Percentiles rank a stretch among this genome's conserved stretches.
These are phyloP conservation scores for Phytophthora nicotianae DNA, from an alignment of 352 stramenopile species.

Conservation along the genomic window DNA sequence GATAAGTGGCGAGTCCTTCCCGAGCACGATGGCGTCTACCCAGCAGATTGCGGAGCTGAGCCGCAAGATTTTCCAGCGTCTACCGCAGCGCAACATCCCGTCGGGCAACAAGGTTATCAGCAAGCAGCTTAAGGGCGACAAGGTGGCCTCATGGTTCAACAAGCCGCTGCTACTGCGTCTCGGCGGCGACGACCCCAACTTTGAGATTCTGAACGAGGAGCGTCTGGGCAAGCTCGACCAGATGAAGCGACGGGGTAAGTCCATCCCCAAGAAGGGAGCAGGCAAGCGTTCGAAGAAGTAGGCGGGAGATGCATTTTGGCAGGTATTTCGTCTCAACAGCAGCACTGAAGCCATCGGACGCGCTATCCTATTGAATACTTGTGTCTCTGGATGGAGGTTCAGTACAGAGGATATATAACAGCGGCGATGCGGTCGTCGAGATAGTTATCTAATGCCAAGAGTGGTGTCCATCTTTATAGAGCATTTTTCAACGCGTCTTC, in stretches of 20 bases:
- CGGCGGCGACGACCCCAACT: conserved; percentile 85
- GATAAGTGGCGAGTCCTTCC: conserved; percentile 7
- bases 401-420: neutral
- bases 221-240: conserved; percentile 79
- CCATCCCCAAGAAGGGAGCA: conserved; percentile 87
- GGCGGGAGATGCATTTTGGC: conserved; percentile 4
- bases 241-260: conserved; percentile 89
- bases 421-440: neutral
- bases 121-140: conserved; percentile 89
- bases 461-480: conserved; percentile 15
- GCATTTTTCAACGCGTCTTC: neutral
- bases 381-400: neutral
- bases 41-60: conserved; percentile 79
- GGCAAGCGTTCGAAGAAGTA: conserved; percentile 90
- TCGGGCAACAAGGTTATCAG: conserved; percentile 91
- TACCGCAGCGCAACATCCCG: conserved; percentile 79
- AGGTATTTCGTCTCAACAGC: conserved; percentile 15
- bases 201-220: conserved; percentile 82
- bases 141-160: conserved; percentile 87
- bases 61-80: conserved; percentile 89
- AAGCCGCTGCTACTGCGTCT: conserved; percentile 80
- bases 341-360: conserved; percentile 4
- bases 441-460: conserved; percentile 29
- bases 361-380: conserved; percentile 1
- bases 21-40: conserved; percentile 44